Percentiles rank a stretch among this genome's conserved stretches.
Conservation (phyloP, 495 filamentous ascomycete genomes). For the Entonaema liquescens region DNA sequence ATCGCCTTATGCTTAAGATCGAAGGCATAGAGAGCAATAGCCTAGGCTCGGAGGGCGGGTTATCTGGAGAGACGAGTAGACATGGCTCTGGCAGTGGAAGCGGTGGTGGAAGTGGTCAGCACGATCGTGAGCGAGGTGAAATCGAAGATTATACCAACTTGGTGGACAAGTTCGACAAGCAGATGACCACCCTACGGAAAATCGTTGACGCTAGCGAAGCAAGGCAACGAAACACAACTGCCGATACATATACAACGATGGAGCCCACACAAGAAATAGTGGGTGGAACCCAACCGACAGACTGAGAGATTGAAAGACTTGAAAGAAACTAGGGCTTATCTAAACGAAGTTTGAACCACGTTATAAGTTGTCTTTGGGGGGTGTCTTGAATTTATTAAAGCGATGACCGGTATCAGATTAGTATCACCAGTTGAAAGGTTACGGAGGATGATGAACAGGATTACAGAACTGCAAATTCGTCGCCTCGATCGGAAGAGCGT, state of each 20-base stretch:
- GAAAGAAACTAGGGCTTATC: background rate
- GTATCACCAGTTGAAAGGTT: conserved; percentile 3
- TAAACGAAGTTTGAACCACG: conserved; percentile 4
- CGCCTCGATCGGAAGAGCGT: conserved; percentile 14
- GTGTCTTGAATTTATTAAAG: conserved; percentile 12
- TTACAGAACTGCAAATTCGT: conserved; percentile 33
- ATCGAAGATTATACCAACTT: conserved; percentile 61
- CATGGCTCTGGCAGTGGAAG: conserved; percentile 44
- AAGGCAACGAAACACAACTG: conserved; percentile 42
- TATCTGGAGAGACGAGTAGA: conserved; percentile 39
- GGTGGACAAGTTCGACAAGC: conserved; percentile 72
- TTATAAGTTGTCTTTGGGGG: conserved; percentile 5
- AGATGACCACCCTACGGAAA: conserved; percentile 63
- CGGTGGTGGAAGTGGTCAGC: conserved; percentile 45
- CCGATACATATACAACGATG: conserved; percentile 1
- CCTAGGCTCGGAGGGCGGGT: conserved; percentile 36
- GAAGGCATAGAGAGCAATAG: conserved; percentile 62
- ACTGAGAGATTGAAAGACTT: conserved; percentile 19
- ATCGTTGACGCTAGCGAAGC: conserved; percentile 58
- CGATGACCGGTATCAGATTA: conserved; percentile 13
- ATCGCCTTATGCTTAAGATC: conserved; percentile 71
- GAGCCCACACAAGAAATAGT: conserved; percentile 10
- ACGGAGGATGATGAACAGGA: conserved; percentile 34
- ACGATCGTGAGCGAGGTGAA: conserved; percentile 47
- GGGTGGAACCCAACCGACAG: background rate